A percentile compares a stretch with the other conserved stretches of the same genome.
These are phyloP conservation scores for Aspergillus alliaceus DNA, from an alignment of 2,329 filamentous ascomycete genomes.

Conservation along the genomic window DNA sequence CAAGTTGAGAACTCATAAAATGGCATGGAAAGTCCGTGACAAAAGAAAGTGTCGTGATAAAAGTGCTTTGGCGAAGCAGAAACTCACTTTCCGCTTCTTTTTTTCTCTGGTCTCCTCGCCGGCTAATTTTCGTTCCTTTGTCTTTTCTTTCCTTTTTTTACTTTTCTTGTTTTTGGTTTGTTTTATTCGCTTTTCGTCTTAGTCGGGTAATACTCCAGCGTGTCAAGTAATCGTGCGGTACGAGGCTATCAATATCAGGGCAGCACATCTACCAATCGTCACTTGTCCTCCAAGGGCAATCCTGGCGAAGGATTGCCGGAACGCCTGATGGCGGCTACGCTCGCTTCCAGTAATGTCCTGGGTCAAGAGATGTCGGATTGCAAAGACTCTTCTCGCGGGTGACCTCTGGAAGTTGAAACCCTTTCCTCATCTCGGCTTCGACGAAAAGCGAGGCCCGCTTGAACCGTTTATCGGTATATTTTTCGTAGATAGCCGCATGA, in stretches of 20 bases:
- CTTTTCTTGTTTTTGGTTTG: no score
- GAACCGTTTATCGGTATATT: slow-evolving; percentile 85
- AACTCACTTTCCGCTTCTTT: neutral
- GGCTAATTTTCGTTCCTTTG: neutral
- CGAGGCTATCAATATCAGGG: neutral
- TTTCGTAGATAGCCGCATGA: slow-evolving; percentile 84
- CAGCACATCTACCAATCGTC: neutral
- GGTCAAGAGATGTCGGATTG: slow-evolving; percentile 11
- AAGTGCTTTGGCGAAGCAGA: neutral
- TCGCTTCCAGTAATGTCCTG: slow-evolving; percentile 19
- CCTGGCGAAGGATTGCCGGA: slow-evolving; percentile 6
- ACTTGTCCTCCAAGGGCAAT: neutral
- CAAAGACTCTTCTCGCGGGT: slow-evolving; percentile 15
- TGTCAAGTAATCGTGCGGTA: neutral
- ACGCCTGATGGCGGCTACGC: slow-evolving; percentile 13
- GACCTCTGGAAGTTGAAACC: slow-evolving; percentile 52
- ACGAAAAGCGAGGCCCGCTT: slow-evolving; percentile 82
- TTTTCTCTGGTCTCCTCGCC: neutral
- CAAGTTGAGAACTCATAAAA: neutral
- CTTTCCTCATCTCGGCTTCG: slow-evolving; percentile 67
- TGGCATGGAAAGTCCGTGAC: slow-evolving; percentile 6
- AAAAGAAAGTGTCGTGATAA: slow-evolving; percentile 7
- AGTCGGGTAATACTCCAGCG: neutral
- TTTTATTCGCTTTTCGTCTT: neutral
- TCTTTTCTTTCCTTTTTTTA: neutral